Percentiles rank a stretch among this genome's conserved stretches.
Evolutionary conservation across 768 basidiomycete species (phyloP).

Genomic region (Porphyrellus cyaneotinctus): DNA sequence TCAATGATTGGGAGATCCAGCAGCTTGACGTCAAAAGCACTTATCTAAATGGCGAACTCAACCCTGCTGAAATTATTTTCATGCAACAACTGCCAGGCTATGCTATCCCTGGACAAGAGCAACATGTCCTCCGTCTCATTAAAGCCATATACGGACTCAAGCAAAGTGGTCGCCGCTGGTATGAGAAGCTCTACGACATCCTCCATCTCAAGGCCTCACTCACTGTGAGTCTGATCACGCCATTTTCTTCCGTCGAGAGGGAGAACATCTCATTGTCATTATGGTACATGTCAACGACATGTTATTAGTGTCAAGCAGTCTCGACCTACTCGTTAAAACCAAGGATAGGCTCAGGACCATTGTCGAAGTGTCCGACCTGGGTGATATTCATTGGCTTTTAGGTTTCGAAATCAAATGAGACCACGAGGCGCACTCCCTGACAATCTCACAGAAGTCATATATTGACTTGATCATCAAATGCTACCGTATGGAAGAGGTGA

Average conservation of each 20-base stretch:
- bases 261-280: background rate
- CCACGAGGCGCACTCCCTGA: background rate
- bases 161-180: background rate
- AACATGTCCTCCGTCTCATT: no score
- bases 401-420: background rate
- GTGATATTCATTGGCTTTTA: background rate
- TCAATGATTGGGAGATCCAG: background rate
- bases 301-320: background rate
- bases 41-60: background rate
- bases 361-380: background rate
- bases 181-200: background rate
- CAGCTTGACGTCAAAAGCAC: background rate
- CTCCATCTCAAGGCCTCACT: background rate
- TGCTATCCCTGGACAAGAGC: background rate
- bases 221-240: background rate
- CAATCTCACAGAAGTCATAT: background rate
- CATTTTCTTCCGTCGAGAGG: background rate
- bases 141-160: background rate
- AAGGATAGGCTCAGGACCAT: background rate
- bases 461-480: background rate
- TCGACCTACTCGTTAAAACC: background rate
- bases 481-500: background rate
- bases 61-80: background rate
- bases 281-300: background rate
- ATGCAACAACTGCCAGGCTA: background rate